These are phyloP conservation scores for Stephania japonica DNA, from an alignment of 164 flowering plant species.

Conservation along the genomic window DNA sequence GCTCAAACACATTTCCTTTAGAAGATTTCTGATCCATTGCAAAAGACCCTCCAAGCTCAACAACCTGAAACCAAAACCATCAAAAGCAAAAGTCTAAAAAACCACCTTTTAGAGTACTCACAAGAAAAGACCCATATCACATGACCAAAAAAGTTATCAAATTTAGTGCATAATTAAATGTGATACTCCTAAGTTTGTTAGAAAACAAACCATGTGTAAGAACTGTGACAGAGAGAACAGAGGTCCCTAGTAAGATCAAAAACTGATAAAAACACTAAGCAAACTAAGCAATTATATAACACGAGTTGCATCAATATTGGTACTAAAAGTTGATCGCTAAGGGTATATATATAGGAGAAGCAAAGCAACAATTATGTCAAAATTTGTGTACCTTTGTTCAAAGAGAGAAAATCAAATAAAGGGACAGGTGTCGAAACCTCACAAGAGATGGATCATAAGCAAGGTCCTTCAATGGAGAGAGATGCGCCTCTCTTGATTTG, in stretches of 20 bases:
- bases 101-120: not conserved
- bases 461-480: slow-evolving; percentile 10
- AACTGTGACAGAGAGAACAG: slow-evolving; percentile 1
- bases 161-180: slow-evolving; percentile 1
- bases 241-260: not conserved
- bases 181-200: not conserved
- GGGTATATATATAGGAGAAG: slow-evolving; percentile 18
- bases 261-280: not conserved
- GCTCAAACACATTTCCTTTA: slow-evolving; percentile 18
- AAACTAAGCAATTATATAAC: slow-evolving; percentile 1
- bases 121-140: not conserved
- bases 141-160: not conserved
- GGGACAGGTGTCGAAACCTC: slow-evolving; percentile 11
- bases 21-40: slow-evolving; percentile 14
- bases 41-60: slow-evolving; percentile 11
- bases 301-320: slow-evolving; percentile 3
- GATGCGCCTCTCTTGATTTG: slow-evolving; percentile 1
- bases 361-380: slow-evolving; percentile 1
- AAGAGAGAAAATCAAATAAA: slow-evolving; percentile 1
- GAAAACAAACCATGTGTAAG: slow-evolving; percentile 8
- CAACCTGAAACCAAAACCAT: slow-evolving; percentile 13
- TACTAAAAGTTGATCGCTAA: not conserved
- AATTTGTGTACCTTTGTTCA: not conserved
- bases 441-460: slow-evolving; percentile 5
- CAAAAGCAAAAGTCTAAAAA: not conserved